phyloP scores from a whole-genome alignment of 306 rosid genomes.

The Quercus mongolica region DNA sequence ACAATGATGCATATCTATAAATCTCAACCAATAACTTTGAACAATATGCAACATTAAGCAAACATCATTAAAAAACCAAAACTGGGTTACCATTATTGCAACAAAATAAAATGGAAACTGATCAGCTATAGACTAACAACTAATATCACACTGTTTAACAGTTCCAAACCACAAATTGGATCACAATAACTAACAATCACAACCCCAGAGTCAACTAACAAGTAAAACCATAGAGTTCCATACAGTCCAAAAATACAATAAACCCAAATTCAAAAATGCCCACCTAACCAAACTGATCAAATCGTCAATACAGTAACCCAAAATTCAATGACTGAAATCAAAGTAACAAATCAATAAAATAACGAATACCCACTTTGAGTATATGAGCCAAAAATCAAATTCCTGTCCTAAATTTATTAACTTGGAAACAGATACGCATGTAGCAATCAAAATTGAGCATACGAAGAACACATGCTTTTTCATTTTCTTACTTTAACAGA shows the following conservation, averaged over 20 bases:
- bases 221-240: neutral
- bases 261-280: neutral
- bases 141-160: neutral
- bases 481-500: neutral
- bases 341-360: neutral
- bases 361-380: neutral
- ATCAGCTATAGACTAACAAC: neutral
- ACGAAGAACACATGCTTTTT: neutral
- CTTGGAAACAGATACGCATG: neutral
- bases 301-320: neutral
- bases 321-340: neutral
- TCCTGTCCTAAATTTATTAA: neutral
- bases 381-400: neutral
- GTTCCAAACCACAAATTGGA: neutral
- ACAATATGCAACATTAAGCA: neutral
- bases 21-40: neutral
- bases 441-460: neutral
- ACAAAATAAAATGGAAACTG: neutral
- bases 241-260: neutral
- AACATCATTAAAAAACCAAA: neutral
- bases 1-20: neutral
- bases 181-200: neutral
- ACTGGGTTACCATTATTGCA: neutral
- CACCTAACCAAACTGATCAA: neutral
- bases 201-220: neutral